phyloP scores from a whole-genome alignment of 208 protist genomes.

The Crithidia bombi region DNA sequence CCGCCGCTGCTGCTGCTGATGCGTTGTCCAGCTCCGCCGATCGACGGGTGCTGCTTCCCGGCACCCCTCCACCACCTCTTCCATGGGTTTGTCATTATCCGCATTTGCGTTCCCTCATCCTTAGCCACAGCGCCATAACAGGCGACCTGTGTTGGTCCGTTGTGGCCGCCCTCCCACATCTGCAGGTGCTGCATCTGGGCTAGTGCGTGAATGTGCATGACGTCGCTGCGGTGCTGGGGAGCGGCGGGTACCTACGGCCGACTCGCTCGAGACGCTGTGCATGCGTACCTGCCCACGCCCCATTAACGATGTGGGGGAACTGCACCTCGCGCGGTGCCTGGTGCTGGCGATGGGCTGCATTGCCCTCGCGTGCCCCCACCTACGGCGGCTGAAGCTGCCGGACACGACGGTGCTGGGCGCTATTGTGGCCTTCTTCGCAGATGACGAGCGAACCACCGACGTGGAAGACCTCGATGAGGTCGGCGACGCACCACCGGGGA shows the following conservation, averaged over 20 bases:
- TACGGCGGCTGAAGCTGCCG: conserved; percentile 9
- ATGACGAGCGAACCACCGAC: neutral
- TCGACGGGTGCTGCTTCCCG: neutral
- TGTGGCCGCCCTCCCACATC: neutral
- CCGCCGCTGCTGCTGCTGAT: too few relatives aligned
- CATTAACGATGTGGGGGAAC: conserved; percentile 1
- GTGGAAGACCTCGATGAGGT: neutral
- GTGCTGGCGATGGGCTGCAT: conserved; percentile 9
- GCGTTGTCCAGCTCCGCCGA: neutral
- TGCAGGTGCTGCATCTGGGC: conserved; percentile 8
- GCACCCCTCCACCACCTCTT: neutral
- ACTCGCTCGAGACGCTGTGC: conserved; percentile 3
- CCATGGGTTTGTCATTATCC: conserved; percentile 5
- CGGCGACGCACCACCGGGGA: too few relatives aligned
- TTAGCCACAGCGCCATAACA: conserved; percentile 11
- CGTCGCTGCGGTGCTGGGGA: conserved; percentile 2
- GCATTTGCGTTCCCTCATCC: conserved; percentile 1
- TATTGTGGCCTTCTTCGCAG: neutral
- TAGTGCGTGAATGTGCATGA: conserved; percentile 1
- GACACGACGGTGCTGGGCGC: conserved; percentile 9
- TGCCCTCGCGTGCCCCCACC: conserved; percentile 2
- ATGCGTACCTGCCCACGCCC: neutral
- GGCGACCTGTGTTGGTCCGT: neutral
- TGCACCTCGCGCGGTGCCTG: conserved; percentile 12
- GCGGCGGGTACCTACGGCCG: neutral